Conservation (phyloP, 1,284 basidiomycete species). For the Singerocomus rubriflavus region DNA sequence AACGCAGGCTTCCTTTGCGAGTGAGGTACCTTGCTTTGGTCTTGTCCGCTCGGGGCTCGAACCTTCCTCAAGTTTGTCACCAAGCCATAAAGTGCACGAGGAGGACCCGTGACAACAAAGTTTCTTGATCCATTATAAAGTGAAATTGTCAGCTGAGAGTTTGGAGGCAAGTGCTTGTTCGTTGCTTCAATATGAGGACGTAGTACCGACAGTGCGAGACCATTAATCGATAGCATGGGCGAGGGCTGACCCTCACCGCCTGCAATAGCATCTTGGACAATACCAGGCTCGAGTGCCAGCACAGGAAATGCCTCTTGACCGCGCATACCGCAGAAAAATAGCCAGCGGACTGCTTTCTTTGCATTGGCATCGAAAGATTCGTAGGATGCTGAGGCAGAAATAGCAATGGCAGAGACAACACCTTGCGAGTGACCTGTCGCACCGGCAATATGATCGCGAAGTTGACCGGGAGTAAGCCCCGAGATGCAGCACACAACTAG, state of each 20-base stretch:
- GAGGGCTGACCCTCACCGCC: slow-evolving; percentile 92
- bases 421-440: slow-evolving; percentile 98
- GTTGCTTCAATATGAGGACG: slow-evolving; percentile 85
- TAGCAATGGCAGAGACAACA: slow-evolving; percentile 87
- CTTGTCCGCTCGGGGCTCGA: slow-evolving; percentile 81
- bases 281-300: slow-evolving; percentile 83
- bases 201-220: slow-evolving; percentile 76
- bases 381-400: slow-evolving; percentile 78
- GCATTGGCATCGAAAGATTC: slow-evolving; percentile 76
- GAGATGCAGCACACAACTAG: slow-evolving; percentile 75
- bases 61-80: slow-evolving; percentile 89
- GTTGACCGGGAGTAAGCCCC: slow-evolving; percentile 75
- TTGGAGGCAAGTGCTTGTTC: slow-evolving; percentile 79
- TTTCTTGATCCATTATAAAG: slow-evolving; percentile 90
- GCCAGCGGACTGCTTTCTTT: slow-evolving; percentile 83
- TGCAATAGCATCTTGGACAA: slow-evolving; percentile 85
- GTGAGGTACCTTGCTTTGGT: slow-evolving; percentile 93
- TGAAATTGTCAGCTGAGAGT: slow-evolving; percentile 82
- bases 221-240: slow-evolving; percentile 92
- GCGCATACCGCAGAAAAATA: slow-evolving; percentile 92
- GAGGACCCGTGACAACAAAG: slow-evolving; percentile 92
- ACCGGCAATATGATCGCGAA: slow-evolving; percentile 76
- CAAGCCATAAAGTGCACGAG: slow-evolving; percentile 91
- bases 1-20: slow-evolving; percentile 96
- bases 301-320: slow-evolving; percentile 96